Evolutionary conservation across 2,329 filamentous ascomycete genomes (phyloP).

Genomic region (Aureobasidium subglaciale): DNA sequence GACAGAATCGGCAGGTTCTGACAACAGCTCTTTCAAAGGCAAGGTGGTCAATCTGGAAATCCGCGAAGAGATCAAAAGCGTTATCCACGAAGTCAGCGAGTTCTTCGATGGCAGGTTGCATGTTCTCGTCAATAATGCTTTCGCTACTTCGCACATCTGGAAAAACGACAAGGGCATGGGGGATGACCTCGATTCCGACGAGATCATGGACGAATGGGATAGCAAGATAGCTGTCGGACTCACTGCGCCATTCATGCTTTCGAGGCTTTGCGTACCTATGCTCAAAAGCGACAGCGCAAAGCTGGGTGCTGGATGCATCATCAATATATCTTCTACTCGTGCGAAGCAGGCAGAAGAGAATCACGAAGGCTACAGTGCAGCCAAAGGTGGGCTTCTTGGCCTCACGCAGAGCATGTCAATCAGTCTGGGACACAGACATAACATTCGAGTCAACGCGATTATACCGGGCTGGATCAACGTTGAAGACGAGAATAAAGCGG

Average conservation of each 20-base stretch:
- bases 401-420: constrained; percentile 44
- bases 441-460: constrained; percentile 44
- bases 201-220: constrained; percentile 17
- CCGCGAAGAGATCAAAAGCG: constrained; percentile 27
- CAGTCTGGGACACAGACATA: constrained; percentile 35
- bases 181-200: constrained; percentile 4
- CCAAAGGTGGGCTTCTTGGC: constrained; percentile 45
- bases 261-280: constrained; percentile 21
- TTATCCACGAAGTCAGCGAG: constrained; percentile 24
- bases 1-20: background rate
- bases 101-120: constrained; percentile 35
- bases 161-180: constrained; percentile 13
- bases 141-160: constrained; percentile 16
- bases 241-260: constrained; percentile 27
- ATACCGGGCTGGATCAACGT: constrained; percentile 49
- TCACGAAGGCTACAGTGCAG: constrained; percentile 45
- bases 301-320: constrained; percentile 23
- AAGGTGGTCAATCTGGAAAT: constrained; percentile 23
- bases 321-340: constrained; percentile 46
- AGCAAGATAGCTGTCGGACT: constrained; percentile 22
- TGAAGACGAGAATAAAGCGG: constrained; percentile 34
- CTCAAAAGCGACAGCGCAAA: constrained; percentile 16
- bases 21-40: background rate
- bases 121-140: constrained; percentile 38
- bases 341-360: constrained; percentile 43